Percentiles rank a stretch among this genome's conserved stretches.
Evolutionary conservation across 495 filamentous ascomycete genomes (phyloP).

Genomic region (Podospora conica): DNA sequence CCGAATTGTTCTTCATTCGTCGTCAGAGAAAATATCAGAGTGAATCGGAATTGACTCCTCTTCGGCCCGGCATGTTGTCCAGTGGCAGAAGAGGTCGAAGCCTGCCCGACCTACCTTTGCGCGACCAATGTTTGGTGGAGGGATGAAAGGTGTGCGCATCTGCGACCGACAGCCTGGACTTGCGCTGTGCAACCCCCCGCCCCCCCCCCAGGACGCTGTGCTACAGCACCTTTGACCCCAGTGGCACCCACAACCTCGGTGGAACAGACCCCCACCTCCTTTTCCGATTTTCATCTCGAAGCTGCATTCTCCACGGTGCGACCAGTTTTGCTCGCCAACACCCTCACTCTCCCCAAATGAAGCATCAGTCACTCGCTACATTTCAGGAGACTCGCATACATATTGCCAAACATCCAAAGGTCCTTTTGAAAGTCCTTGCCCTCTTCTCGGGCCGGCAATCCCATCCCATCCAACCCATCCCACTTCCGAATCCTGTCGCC

Average conservation of each 20-base stretch:
- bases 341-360: not conserved
- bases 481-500: not conserved
- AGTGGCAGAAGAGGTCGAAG: not conserved
- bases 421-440: not conserved
- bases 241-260: too few species aligned
- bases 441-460: not conserved
- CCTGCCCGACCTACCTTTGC: not conserved
- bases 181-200: not conserved
- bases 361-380: not conserved
- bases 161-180: not conserved
- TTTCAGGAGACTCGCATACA: not conserved
- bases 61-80: not conserved
- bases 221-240: not conserved
- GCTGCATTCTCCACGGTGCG: not conserved
- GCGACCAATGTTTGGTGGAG: not conserved
- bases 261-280: not conserved
- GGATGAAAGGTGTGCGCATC: not conserved
- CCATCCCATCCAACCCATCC: not conserved
- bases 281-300: not conserved
- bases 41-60: not conserved
- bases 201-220: not conserved
- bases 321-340: not conserved
- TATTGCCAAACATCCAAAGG: not conserved
- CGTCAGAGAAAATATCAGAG: not conserved
- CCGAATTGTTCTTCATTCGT: not conserved